A percentile compares a stretch with the other conserved stretches of the same genome.
Conservation (phyloP, 176 grass and related monocot genomes). For the Carex parvula region DNA sequence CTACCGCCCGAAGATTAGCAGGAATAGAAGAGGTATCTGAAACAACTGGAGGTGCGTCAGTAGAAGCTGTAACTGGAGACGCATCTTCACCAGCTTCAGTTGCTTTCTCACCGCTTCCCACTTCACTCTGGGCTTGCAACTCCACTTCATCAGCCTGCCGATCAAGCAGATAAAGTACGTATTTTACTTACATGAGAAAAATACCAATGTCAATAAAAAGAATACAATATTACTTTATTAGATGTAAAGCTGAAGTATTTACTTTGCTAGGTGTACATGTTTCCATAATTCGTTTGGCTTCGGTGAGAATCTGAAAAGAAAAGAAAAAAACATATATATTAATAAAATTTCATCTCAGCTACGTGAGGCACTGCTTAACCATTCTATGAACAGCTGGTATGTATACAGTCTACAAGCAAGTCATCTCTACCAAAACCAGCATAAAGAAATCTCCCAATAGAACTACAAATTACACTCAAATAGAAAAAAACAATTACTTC, state of each 20-base stretch:
- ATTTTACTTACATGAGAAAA: background rate
- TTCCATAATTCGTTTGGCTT: conserved; percentile 94
- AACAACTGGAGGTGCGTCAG: conserved; percentile 46
- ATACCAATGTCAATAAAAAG: background rate
- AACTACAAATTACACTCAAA: conserved; percentile 6
- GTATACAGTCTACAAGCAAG: background rate
- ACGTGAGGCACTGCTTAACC: background rate
- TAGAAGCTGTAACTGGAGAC: conserved; percentile 43
- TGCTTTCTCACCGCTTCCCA: conserved; percentile 41
- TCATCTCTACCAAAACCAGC: background rate
- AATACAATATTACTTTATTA: background rate
- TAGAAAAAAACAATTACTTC: background rate
- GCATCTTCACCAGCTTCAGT: conserved; percentile 49
- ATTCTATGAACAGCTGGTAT: background rate
- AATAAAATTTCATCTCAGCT: background rate
- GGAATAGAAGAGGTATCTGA: conserved; percentile 57
- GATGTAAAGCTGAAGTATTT: conserved; percentile 11
- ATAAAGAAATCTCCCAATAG: conserved; percentile 2
- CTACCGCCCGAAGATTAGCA: conserved; percentile 78
- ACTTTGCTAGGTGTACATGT: conserved; percentile 77
- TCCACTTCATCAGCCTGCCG: conserved; percentile 53
- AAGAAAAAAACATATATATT: background rate
- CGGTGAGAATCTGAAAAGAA: conserved; percentile 66
- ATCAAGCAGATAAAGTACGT: conserved; percentile 25
- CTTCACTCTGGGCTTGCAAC: conserved; percentile 38